phyloP scores from a whole-genome alignment of 106 monocot species.

The Platanthera zijinensis region DNA sequence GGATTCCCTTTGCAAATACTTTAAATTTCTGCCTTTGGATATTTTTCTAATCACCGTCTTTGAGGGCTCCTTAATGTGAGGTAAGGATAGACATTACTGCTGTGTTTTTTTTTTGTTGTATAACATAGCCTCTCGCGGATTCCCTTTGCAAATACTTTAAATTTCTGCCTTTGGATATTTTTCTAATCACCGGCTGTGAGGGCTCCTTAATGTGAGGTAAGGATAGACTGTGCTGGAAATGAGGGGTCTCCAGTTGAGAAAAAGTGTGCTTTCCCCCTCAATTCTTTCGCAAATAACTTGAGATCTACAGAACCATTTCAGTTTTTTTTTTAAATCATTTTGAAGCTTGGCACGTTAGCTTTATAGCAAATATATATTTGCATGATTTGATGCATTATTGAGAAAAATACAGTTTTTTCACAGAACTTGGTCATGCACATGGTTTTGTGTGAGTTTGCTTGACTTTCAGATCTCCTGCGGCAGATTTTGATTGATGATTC shows the following conservation, averaged over 20 bases:
- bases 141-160: constrained; percentile 36
- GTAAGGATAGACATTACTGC: too few relatives aligned
- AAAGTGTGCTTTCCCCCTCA: too few relatives aligned
- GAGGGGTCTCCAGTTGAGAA: too few relatives aligned
- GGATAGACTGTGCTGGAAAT: too few relatives aligned
- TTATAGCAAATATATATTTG: constrained; percentile 18
- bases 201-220: too few relatives aligned
- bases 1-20: constrained; percentile 18
- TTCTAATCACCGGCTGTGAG: too few relatives aligned
- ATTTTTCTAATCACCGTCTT: too few relatives aligned
- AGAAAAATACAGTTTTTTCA: constrained; percentile 15
- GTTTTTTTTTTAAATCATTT: neutral
- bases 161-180: too few relatives aligned
- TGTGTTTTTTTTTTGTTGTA: too few relatives aligned
- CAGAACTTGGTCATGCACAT: constrained; percentile 8
- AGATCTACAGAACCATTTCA: constrained; percentile 4
- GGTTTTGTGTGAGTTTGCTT: constrained; percentile 24
- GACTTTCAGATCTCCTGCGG: constrained; percentile 8
- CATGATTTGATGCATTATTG: neutral
- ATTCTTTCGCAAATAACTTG: too few relatives aligned
- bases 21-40: constrained; percentile 29
- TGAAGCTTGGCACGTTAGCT: constrained; percentile 23
- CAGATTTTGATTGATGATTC: too few relatives aligned
- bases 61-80: neutral
- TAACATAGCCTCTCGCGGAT: too few relatives aligned